These are phyloP conservation scores for Sarcocystis neurona DNA, from an alignment of 169 alveolate species.

Conservation along the genomic window DNA sequence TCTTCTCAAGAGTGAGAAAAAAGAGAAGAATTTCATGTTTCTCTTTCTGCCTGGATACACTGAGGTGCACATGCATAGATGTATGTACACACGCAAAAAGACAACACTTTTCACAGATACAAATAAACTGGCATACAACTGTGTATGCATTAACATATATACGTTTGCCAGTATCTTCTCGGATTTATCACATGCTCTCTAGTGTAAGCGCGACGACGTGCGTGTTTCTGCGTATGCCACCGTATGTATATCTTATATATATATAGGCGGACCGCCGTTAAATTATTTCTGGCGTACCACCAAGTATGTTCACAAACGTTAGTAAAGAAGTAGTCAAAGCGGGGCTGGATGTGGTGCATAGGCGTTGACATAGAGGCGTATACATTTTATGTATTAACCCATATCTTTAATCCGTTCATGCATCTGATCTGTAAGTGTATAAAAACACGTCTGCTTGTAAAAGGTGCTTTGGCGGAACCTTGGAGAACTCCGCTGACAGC, in stretches of 20 bases:
- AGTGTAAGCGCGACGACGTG: no score
- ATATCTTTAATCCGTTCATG: background rate
- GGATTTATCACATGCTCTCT: no score
- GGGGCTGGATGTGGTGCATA: background rate
- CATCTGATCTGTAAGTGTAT: background rate
- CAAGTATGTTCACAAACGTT: no score
- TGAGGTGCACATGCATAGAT: background rate
- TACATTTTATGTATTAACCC: background rate
- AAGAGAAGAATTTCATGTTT: no score
- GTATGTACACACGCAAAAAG: background rate
- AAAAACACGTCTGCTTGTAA: background rate
- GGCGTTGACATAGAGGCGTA: background rate
- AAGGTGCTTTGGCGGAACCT: background rate
- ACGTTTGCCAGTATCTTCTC: background rate
- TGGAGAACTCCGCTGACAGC: background rate
- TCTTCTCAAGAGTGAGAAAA: conserved; percentile 44
- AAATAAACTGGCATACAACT: background rate
- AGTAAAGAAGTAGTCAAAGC: background rate
- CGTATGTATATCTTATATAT: no score
- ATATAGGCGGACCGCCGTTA: no score
- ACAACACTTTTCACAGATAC: background rate
- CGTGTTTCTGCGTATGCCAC: no score
- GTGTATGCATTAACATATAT: background rate
- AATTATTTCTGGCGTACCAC: no score
- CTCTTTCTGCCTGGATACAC: background rate